Conservation (phyloP, 1,284 basidiomycete species). For the Rhizoctonia solani region DNA sequence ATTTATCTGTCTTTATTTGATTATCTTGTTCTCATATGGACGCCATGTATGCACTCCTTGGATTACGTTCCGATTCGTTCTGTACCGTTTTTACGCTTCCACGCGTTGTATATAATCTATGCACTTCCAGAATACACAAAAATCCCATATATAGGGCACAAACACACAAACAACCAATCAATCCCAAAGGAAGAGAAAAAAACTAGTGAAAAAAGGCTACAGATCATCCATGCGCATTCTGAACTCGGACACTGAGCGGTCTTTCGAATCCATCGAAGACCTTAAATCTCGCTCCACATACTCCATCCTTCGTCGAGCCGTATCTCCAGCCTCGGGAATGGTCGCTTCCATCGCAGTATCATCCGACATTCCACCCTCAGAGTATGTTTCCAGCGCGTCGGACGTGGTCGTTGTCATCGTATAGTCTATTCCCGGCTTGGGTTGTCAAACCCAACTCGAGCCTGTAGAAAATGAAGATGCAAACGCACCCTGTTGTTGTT, state of each 20-base stretch:
- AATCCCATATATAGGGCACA: too few relatives aligned
- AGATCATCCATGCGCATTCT: background rate
- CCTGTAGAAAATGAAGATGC: constrained; percentile 6
- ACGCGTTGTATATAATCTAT: too few relatives aligned
- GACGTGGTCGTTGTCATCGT: constrained; percentile 5
- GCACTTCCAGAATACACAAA: background rate
- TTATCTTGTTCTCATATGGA: background rate
- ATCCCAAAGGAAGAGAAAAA: background rate
- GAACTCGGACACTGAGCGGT: constrained; percentile 2
- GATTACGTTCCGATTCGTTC: too few relatives aligned
- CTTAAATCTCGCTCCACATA: background rate
- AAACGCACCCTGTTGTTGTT: constrained; percentile 32
- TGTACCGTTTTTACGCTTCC: too few relatives aligned
- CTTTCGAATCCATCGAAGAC: background rate
- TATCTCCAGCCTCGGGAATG: constrained; percentile 1
- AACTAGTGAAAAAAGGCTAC: background rate
- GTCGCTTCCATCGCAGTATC: constrained; percentile 21
- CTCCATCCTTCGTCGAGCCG: background rate
- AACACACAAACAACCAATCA: constrained; percentile 2
- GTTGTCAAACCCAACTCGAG: constrained; percentile 11
- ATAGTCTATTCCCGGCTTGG: constrained; percentile 10
- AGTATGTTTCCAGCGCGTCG: constrained; percentile 7
- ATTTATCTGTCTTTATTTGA: background rate
- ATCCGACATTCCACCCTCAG: background rate
- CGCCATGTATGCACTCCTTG: background rate